These are phyloP conservation scores for Avena atlantica DNA, from an alignment of 176 grass and related monocot genomes.

Conservation along the genomic window DNA sequence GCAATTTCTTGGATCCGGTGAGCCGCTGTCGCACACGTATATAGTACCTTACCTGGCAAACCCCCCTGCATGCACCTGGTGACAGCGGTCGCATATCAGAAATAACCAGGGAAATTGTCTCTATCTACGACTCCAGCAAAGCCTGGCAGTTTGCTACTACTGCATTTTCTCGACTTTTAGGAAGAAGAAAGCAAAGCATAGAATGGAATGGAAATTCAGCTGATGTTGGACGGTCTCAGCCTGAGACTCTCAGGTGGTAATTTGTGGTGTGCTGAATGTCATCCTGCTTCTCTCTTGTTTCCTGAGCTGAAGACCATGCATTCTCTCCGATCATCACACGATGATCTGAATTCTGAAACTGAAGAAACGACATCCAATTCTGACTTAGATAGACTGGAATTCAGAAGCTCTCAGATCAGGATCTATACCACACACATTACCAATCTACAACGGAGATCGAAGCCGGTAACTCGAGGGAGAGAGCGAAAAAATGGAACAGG, in stretches of 20 bases:
- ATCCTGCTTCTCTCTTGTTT: neutral
- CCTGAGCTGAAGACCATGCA: neutral
- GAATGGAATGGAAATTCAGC: neutral
- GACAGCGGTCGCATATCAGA: conserved; percentile 19
- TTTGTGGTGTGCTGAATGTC: neutral
- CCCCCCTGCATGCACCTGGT: conserved; percentile 18
- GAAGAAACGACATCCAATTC: neutral
- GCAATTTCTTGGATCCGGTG: conserved; percentile 43
- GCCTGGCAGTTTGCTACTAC: neutral
- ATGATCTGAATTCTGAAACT: neutral
- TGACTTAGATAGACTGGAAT: neutral
- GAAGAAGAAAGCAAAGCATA: neutral
- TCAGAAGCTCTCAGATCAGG: neutral
- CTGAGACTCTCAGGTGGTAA: neutral
- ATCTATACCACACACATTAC: neutral
- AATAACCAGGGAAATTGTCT: conserved; percentile 16
- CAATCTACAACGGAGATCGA: neutral
- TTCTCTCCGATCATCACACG: neutral
- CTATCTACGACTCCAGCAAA: neutral
- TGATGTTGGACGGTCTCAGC: neutral
- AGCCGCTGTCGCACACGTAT: neutral
- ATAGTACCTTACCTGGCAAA: conserved; percentile 20
- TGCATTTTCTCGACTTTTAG: neutral
- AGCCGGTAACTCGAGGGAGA: neutral
- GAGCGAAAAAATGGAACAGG: conserved; percentile 8